Evolutionary conservation across 495 filamentous ascomycete genomes (phyloP), one percentile per base, ranked within the genome.

Genomic region (Talaromyces ruber): DNA sequence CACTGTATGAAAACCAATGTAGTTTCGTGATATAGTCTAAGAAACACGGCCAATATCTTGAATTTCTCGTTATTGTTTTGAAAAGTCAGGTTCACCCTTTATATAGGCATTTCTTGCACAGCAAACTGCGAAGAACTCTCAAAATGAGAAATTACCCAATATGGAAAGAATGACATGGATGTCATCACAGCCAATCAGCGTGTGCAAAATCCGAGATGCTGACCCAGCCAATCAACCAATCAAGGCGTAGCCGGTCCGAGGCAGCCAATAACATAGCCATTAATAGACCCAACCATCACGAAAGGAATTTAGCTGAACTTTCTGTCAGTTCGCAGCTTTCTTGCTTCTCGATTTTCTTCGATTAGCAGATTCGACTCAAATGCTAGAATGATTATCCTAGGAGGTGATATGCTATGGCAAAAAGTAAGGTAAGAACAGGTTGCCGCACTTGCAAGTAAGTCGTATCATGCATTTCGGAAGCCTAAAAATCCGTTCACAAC

Each of bases 401-500:
- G 50, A 53, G 50, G 2, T 26, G 50, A 22, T 53, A 22, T 34
- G n/a, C 28, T 12, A 57, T 57, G 54, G 29, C 26, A 57, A 57
- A 34, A 34, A 30, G 54, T 57, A 81, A 78, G 62, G 73, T 77
- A 0, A 77, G 76, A 60, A 73, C 75, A 5, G 80, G 80, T 3
- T 83, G 80, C 58, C 72, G 72, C 18, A 83, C 80, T 7, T 82
- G 80, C 76, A 81, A 76, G 78, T 81, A 64, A 69, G 75, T 30
- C 43, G 43, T 47, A 47, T 47, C n/a, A 21, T 14, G 39, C 39
- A 43, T 2, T 5, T 43, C n/a, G 47, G 47, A 21, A 34, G 43
- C 62, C 53, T 47, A 22, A 47, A n/a, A 47, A 1, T 21, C 43
- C n/a, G n/a, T 47, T n/a, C 43, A 21, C 64, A 64, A 28, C 30